Conservation (phyloP, 140 eudicot species). For the Cichorium intybus region DNA sequence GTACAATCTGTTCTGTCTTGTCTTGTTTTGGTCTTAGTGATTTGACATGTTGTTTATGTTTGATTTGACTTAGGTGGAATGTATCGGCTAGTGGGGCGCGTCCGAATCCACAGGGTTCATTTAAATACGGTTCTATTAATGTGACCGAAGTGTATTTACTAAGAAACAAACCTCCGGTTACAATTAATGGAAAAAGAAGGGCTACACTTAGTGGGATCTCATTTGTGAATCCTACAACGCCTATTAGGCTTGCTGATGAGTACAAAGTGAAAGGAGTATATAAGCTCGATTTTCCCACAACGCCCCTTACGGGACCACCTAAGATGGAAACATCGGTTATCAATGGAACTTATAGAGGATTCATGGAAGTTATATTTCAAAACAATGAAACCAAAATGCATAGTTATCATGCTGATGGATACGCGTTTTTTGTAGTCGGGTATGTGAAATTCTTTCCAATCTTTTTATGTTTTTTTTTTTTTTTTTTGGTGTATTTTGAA, state of each 20-base stretch:
- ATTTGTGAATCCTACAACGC: conserved; percentile 80
- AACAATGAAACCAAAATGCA: conserved; percentile 91
- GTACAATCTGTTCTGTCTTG: not conserved
- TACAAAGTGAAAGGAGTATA: conserved; percentile 68
- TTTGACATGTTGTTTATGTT: conserved; percentile 1
- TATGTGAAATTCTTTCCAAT: conserved; percentile 18
- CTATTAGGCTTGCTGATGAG: conserved; percentile 85
- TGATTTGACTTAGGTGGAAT: conserved; percentile 63
- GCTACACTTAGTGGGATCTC: conserved; percentile 87
- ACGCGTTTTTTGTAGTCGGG: conserved; percentile 94
- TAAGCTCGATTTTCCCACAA: conserved; percentile 78
- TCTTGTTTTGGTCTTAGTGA: not conserved
- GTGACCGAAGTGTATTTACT: conserved; percentile 77
- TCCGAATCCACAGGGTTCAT: conserved; percentile 96
- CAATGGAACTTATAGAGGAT: conserved; percentile 91
- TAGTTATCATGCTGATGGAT: conserved; percentile 83
- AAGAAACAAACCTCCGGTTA: conserved; percentile 68
- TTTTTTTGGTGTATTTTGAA: not conserved
- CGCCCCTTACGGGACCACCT: conserved; percentile 77
- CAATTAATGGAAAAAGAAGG: conserved; percentile 60
- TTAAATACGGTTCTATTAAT: conserved; percentile 81
- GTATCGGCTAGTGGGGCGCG: conserved; percentile 99
- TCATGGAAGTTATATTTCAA: conserved; percentile 82
- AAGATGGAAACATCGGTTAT: conserved; percentile 70
- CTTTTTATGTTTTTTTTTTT: not conserved